Conservation (phyloP, 176 grass and related monocot species). For the Triticum turgidum region DNA sequence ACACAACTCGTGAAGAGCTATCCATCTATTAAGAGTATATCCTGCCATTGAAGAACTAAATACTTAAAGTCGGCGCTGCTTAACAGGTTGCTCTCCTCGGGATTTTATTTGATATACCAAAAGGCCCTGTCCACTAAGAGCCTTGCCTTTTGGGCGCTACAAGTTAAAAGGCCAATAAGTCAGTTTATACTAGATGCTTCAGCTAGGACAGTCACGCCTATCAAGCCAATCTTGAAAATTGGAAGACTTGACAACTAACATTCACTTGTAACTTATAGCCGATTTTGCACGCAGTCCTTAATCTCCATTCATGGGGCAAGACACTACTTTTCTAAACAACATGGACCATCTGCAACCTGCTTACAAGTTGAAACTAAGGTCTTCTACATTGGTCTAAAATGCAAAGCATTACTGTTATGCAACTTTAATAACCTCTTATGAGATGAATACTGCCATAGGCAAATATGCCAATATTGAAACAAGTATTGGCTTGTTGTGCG, state of each 20-base stretch:
- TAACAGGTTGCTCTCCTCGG: background rate
- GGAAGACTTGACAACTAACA: background rate
- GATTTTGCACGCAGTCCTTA: background rate
- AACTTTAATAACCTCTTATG: background rate
- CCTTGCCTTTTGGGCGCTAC: background rate
- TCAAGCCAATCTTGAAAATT: background rate
- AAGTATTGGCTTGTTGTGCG: background rate
- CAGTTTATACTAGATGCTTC: conserved; percentile 1
- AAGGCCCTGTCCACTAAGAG: background rate
- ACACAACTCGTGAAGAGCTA: background rate
- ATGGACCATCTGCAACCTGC: background rate
- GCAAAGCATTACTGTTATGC: background rate
- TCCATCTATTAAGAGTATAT: background rate
- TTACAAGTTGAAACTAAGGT: background rate
- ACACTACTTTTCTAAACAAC: background rate
- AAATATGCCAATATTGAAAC: background rate
- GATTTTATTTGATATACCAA: background rate
- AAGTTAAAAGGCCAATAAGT: background rate
- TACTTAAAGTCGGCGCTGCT: background rate
- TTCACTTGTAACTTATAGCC: background rate
- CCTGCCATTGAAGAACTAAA: background rate
- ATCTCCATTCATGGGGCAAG: background rate
- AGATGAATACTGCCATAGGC: background rate
- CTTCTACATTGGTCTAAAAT: conserved; percentile 4
- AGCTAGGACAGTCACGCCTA: background rate